phyloP scores from a whole-genome alignment of 192 early-diverging fungal genomes.

The Backusella westeae region DNA sequence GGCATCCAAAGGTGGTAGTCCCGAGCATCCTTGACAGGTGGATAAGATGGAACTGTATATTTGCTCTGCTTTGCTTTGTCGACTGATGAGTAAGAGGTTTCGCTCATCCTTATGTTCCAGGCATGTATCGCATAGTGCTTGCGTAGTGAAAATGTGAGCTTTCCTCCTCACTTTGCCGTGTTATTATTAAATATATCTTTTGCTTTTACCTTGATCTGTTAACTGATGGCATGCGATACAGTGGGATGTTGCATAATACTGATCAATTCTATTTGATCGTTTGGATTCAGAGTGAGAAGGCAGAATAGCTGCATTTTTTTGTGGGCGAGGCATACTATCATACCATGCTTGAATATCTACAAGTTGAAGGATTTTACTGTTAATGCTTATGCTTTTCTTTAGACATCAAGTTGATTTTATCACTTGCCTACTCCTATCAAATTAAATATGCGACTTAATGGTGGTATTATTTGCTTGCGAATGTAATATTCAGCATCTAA shows the following conservation, averaged over 20 bases:
- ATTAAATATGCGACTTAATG: constrained; percentile 74
- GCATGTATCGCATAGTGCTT: constrained; percentile 20
- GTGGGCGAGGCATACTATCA: constrained; percentile 66
- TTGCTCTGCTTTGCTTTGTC: constrained; percentile 35
- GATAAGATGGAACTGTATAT: constrained; percentile 34
- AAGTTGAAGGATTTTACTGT: background rate
- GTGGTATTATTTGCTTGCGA: constrained; percentile 78
- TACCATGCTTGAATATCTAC: constrained; percentile 70
- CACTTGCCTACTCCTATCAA: constrained; percentile 63
- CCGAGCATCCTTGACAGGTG: constrained; percentile 53
- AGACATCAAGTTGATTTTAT: background rate
- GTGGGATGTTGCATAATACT: constrained; percentile 63
- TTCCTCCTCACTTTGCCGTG: background rate
- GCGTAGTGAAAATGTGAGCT: background rate
- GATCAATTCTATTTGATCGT: constrained; percentile 56
- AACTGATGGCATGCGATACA: constrained; percentile 61
- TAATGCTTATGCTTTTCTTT: background rate
- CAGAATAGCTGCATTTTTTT: constrained; percentile 43
- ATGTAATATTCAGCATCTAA: constrained; percentile 86
- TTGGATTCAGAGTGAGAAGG: constrained; percentile 25
- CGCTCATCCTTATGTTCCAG: background rate
- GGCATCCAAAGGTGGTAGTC: constrained; percentile 15
- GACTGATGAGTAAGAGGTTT: background rate
- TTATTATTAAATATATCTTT: background rate
- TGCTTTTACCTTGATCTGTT: constrained; percentile 39